Evolutionary conservation across 768 basidiomycete species (phyloP).

Genomic region (Russula sp.): DNA sequence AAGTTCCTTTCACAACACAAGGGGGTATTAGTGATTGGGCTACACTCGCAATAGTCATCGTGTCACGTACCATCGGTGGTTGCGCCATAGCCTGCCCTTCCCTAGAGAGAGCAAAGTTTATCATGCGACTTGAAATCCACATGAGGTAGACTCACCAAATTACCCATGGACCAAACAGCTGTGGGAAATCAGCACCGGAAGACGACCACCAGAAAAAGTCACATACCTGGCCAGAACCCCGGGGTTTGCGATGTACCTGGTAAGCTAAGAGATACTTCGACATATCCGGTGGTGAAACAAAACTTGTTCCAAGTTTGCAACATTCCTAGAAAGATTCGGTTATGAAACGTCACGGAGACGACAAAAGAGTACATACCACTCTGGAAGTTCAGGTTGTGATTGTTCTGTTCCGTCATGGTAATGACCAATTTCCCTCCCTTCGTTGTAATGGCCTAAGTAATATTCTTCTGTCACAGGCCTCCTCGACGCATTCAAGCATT

Average conservation of each 20-base stretch:
- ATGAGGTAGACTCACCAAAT: conserved; percentile 34
- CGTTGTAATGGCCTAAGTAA: conserved; percentile 57
- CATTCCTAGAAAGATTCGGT: conserved; percentile 32
- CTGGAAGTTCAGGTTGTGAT: conserved; percentile 77
- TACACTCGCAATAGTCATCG: neutral
- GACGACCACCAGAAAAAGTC: conserved; percentile 14
- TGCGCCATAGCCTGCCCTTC: conserved; percentile 81
- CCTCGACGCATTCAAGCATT: neutral
- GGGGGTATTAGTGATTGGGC: neutral
- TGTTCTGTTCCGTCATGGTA: conserved; percentile 61
- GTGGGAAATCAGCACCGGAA: conserved; percentile 2
- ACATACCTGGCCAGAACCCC: conserved; percentile 81
- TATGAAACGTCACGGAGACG: neutral
- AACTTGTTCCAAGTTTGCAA: conserved; percentile 89
- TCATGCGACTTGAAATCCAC: neutral
- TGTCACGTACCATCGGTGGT: conserved; percentile 61
- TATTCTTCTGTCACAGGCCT: conserved; percentile 2
- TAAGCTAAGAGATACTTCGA: conserved; percentile 75
- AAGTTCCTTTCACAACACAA: conserved; percentile 32
- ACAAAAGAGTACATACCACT: conserved; percentile 45
- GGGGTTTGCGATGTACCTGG: conserved; percentile 54
- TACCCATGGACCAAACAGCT: conserved; percentile 76
- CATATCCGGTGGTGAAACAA: conserved; percentile 88
- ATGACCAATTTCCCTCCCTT: conserved; percentile 71
- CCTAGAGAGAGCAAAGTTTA: conserved; percentile 37